phyloP scores from a whole-genome alignment of 1,139 yeast species.

The Saccharomycopsis crataegensis region DNA sequence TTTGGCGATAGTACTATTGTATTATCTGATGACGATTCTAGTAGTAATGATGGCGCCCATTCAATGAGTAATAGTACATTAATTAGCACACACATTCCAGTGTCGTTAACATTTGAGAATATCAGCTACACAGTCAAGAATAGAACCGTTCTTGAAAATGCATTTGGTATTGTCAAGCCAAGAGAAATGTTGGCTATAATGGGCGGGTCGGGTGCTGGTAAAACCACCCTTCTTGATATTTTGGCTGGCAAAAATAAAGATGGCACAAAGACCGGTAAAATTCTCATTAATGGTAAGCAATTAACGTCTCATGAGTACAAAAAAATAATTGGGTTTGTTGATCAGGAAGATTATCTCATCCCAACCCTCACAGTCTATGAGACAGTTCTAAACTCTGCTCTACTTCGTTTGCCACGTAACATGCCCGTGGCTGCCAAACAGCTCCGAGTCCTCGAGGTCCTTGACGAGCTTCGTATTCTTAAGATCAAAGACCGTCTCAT shows the following conservation, averaged over 20 bases:
- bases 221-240: conserved; percentile 85
- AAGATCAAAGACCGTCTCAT: conserved; percentile 78
- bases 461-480: conserved; percentile 75
- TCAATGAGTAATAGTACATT: conserved; percentile 21
- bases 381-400: conserved; percentile 87
- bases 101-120: conserved; percentile 68
- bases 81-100: conserved; percentile 51
- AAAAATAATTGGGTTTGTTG: conserved; percentile 88
- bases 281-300: conserved; percentile 63
- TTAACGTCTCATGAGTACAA: conserved; percentile 40
- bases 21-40: conserved; percentile 31
- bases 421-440: conserved; percentile 72
- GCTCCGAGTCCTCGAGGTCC: conserved; percentile 74
- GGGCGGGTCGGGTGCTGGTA: conserved; percentile 99
- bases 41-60: conserved; percentile 20
- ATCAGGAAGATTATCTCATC: conserved; percentile 85
- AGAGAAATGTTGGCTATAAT: conserved; percentile 89
- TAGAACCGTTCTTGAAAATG: conserved; percentile 46
- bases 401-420: conserved; percentile 71
- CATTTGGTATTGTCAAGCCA: conserved; percentile 74
- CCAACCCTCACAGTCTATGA: conserved; percentile 95
- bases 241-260: conserved; percentile 81
- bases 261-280: conserved; percentile 58
- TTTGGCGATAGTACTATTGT: conserved; percentile 33
- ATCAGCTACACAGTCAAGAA: conserved; percentile 50